A percentile compares a stretch with the other conserved stretches of the same genome.
Conservation (phyloP, 1,284 basidiomycete genomes). For the Papiliotrema nemorosa region DNA sequence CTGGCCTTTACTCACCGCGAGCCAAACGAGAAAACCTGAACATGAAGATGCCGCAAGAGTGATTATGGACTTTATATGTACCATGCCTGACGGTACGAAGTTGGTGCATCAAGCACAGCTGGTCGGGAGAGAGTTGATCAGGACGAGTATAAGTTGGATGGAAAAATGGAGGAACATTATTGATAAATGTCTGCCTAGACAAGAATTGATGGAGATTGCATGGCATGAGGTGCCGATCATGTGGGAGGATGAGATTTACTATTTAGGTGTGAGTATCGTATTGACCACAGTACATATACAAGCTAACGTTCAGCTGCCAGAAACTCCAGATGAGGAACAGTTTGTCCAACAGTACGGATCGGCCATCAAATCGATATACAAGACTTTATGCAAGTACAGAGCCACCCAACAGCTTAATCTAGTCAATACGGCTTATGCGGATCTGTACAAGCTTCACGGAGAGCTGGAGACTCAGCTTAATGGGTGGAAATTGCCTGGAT, state of each 20-base stretch:
- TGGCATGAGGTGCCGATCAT: conserved; percentile 30
- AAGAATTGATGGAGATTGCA: conserved; percentile 31
- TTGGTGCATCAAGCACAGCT: conserved; percentile 40
- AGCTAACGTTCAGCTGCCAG: conserved; percentile 17
- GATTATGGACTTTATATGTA: conserved; percentile 41
- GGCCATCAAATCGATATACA: conserved; percentile 19
- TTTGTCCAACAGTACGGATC: conserved; percentile 30
- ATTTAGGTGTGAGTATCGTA: conserved; percentile 14
- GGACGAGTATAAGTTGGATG: conserved; percentile 33
- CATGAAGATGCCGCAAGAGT: conserved; percentile 38
- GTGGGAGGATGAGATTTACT: conserved; percentile 32
- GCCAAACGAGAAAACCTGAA: conserved; percentile 35
- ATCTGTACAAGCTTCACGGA: conserved; percentile 36
- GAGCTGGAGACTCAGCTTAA: conserved; percentile 33
- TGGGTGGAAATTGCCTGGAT: conserved; percentile 31
- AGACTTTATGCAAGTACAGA: conserved; percentile 20
- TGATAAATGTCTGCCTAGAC: conserved; percentile 26
- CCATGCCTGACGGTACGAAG: conserved; percentile 28
- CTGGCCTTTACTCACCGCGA: conserved; percentile 44
- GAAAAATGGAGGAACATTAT: conserved; percentile 39
- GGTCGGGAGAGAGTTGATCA: conserved; percentile 39
- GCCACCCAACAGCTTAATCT: conserved; percentile 19
- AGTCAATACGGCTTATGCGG: conserved; percentile 27
- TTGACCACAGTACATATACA: background rate
- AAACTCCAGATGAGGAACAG: conserved; percentile 38